Evolutionary conservation across 129 eudicot species (phyloP).

Genomic region (Chrysanthemum makinoi): DNA sequence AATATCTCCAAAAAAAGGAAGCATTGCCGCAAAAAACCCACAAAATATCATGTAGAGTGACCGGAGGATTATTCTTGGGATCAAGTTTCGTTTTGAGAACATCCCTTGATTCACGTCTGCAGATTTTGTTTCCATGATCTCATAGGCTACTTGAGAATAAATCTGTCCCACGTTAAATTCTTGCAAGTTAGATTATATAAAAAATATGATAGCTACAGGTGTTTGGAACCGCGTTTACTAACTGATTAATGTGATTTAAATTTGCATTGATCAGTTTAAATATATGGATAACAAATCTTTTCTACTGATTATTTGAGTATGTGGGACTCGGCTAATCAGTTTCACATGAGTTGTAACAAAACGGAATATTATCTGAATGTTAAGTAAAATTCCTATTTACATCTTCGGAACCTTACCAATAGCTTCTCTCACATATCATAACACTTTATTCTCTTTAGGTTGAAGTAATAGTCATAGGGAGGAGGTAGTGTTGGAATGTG

Average conservation of each 20-base stretch:
- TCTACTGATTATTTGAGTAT: neutral
- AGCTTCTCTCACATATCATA: no score
- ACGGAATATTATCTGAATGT: neutral
- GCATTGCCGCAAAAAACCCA: conserved; percentile 86
- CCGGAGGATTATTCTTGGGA: conserved; percentile 78
- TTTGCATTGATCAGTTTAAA: neutral
- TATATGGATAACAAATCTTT: neutral
- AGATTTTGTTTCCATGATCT: conserved; percentile 87
- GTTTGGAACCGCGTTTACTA: neutral
- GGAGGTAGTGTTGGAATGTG: no score
- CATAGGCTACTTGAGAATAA: conserved; percentile 95
- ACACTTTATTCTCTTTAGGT: no score
- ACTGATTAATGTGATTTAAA: neutral
- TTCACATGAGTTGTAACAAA: neutral
- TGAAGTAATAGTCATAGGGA: no score
- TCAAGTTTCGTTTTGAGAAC: conserved; percentile 83
- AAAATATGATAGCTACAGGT: neutral
- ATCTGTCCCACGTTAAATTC: conserved; percentile 39
- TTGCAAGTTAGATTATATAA: neutral
- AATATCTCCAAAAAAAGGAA: conserved; percentile 92
- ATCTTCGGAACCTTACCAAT: neutral
- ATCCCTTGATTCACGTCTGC: conserved; percentile 80
- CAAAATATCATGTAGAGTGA: conserved; percentile 72
- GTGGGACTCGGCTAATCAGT: neutral
- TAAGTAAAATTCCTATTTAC: neutral